These are phyloP conservation scores for Ammopiptanthus mongolicus DNA, from an alignment of 306 rosid species.

Conservation along the genomic window DNA sequence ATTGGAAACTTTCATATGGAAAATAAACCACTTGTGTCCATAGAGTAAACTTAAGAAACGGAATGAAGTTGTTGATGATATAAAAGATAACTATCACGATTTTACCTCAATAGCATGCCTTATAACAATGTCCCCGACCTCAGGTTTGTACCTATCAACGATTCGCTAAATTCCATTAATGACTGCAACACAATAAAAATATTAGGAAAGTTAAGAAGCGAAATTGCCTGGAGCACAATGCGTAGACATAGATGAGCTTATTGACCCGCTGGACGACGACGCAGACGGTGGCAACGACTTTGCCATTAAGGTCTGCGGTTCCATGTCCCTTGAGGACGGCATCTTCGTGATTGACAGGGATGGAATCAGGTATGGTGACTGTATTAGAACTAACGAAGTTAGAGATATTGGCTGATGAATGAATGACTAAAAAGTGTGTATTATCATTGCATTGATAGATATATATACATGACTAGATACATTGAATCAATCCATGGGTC, in stretches of 20 bases:
- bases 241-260: conserved; percentile 85
- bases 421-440: too few relatives aligned
- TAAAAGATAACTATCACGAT: too few relatives aligned
- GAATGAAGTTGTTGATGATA: neutral
- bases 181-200: neutral
- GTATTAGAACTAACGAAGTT: too few relatives aligned
- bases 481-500: too few relatives aligned
- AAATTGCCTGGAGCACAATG: conserved; percentile 70
- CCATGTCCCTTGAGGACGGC: conserved; percentile 85
- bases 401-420: too few relatives aligned
- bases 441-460: too few relatives aligned
- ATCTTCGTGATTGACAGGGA: conserved; percentile 75
- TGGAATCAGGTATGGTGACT: conserved; percentile 75
- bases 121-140: conserved; percentile 82
- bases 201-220: neutral
- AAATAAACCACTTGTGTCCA: too few relatives aligned
- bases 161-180: neutral
- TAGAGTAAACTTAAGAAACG: neutral
- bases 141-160: conserved; percentile 74
- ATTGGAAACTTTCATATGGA: too few relatives aligned
- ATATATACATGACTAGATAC: too few relatives aligned
- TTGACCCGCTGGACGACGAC: conserved; percentile 86
- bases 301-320: conserved; percentile 65
- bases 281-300: conserved; percentile 74
- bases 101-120: conserved; percentile 87